These are phyloP conservation scores for Ganoderma leucocontextum DNA, from an alignment of 1,284 basidiomycete species.

Conservation along the genomic window DNA sequence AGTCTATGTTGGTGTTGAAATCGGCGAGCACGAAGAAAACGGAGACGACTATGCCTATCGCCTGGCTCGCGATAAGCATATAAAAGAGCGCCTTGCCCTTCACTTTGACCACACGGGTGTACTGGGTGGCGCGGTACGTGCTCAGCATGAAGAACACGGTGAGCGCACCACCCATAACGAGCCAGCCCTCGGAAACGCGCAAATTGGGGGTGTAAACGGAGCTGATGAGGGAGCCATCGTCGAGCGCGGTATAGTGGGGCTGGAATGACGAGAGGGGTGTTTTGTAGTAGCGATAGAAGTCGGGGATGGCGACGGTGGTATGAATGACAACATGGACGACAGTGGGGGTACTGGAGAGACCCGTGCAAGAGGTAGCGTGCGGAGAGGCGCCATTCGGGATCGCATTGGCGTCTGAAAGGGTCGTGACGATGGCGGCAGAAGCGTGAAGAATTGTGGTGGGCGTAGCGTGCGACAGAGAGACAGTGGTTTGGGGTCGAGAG, in stretches of 20 bases:
- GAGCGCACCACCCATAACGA: slow-evolving; percentile 59
- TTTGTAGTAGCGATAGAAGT: slow-evolving; percentile 56
- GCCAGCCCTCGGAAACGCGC: slow-evolving; percentile 49
- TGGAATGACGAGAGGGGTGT: slow-evolving; percentile 54
- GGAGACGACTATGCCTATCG: slow-evolving; percentile 57
- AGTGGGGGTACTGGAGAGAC: slow-evolving; percentile 20
- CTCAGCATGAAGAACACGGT: slow-evolving; percentile 63
- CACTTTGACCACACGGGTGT: slow-evolving; percentile 61
- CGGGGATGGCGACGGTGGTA: slow-evolving; percentile 57
- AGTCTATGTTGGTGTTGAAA: slow-evolving; percentile 50
- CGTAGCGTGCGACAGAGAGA: slow-evolving; percentile 3
- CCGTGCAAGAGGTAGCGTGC: slow-evolving; percentile 22
- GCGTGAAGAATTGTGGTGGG: neutral
- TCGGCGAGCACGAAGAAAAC: slow-evolving; percentile 55
- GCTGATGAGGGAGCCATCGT: slow-evolving; percentile 68
- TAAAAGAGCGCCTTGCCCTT: slow-evolving; percentile 71
- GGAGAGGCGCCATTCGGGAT: slow-evolving; percentile 10
- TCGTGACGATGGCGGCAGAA: slow-evolving; percentile 3
- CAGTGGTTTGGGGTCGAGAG: neutral
- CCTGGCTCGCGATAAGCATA: slow-evolving; percentile 62
- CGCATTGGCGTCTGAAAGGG: neutral
- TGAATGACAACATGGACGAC: slow-evolving; percentile 57
- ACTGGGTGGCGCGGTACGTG: slow-evolving; percentile 58
- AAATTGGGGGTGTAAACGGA: slow-evolving; percentile 55
- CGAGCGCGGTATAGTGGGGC: slow-evolving; percentile 56